Conservation (phyloP, 2,329 filamentous ascomycete species). For the Clarireedia paspali region DNA sequence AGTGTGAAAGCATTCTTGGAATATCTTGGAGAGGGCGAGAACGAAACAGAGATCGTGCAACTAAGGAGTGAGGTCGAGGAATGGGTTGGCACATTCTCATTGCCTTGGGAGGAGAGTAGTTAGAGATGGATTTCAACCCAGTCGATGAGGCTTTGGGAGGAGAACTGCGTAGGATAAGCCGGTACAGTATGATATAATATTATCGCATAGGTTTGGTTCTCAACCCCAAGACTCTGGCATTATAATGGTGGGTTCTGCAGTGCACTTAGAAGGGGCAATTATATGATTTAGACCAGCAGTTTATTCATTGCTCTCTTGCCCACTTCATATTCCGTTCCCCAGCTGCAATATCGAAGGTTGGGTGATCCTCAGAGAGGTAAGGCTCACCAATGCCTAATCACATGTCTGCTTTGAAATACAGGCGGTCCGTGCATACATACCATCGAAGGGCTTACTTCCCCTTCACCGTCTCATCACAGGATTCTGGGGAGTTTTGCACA, state of each 20-base stretch:
- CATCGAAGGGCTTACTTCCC: too few relatives aligned
- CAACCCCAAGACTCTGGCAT: background rate
- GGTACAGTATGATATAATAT: slow-evolving; percentile 1
- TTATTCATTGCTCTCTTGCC: too few relatives aligned
- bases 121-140: background rate
- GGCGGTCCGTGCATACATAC: too few relatives aligned
- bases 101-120: slow-evolving; percentile 51
- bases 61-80: slow-evolving; percentile 67
- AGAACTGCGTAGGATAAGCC: background rate
- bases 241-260: background rate
- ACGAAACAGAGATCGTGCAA: slow-evolving; percentile 63
- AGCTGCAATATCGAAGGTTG: too few relatives aligned
- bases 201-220: slow-evolving; percentile 2
- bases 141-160: background rate
- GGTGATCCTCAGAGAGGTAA: too few relatives aligned
- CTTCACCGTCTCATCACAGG: too few relatives aligned
- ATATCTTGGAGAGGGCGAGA: slow-evolving; percentile 59
- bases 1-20: slow-evolving; percentile 62
- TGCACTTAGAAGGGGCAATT: background rate
- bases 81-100: slow-evolving; percentile 67
- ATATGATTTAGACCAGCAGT: too few relatives aligned
- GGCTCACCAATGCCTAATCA: too few relatives aligned
- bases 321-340: too few relatives aligned
- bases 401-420: too few relatives aligned
- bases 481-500: too few relatives aligned